A percentile compares a stretch with the other conserved stretches of the same genome.
Conservation (phyloP, 129 eudicot species). For the Tagetes patula region DNA sequence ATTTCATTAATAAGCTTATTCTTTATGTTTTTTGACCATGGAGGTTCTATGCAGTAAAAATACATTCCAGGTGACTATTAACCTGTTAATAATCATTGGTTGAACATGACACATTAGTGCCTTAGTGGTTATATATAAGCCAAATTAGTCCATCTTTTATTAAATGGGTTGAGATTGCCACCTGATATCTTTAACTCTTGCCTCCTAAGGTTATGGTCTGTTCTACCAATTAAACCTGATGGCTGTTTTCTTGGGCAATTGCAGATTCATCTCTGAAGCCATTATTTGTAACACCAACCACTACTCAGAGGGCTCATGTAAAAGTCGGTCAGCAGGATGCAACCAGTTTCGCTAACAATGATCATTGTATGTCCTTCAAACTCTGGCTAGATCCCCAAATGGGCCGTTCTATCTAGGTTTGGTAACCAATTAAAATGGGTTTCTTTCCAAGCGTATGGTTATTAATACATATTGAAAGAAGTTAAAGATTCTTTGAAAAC, state of each 20-base stretch:
- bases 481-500: too few species aligned
- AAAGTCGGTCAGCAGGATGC: neutral
- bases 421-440: neutral
- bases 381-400: neutral
- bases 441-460: neutral
- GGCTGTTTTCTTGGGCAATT: neutral
- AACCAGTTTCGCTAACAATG: neutral
- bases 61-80: too few species aligned
- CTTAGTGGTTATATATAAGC: too few species aligned
- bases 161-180: too few species aligned
- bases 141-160: too few species aligned
- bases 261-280: slow-evolving; percentile 19
- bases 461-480: neutral
- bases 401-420: neutral
- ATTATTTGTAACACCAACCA: slow-evolving; percentile 11
- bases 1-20: too few species aligned
- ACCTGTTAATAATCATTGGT: too few species aligned
- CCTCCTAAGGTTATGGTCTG: too few species aligned
- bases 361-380: neutral
- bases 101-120: too few species aligned
- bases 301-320: slow-evolving; percentile 7
- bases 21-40: too few species aligned
- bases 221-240: neutral
- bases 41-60: too few species aligned
- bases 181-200: too few species aligned